Base-by-base conservation (phyloP, 176 grass and related monocot species). In the Triticum timopheevii region DNA sequence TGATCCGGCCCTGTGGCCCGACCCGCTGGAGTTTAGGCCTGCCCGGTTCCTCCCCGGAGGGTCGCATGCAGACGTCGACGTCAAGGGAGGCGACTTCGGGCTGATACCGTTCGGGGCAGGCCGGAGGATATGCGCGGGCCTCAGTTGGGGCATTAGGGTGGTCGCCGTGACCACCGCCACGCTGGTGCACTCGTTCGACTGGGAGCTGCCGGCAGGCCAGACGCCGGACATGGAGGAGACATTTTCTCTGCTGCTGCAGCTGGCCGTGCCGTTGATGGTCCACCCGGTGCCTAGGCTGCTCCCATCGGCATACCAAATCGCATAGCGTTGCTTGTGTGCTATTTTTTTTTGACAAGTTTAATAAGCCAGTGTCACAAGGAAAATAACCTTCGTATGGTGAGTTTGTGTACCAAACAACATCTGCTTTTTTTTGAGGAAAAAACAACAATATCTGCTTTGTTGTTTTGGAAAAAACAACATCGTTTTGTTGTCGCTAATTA, bases 101-200 rank as follows among this genome's bases (percentile, higher is more conserved):
- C 33, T 95, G 3, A 92, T 95, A 65, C 93, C 93, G 0, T 95
- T 95, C 5, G 90, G 93, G 1, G 93, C 93, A 0, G 93, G 93
- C 0, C 65, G 93, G 42, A 92, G 93, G 79, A 92, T 95, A 3
- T 95, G 93, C 3, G 88, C 93, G 0, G 93, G 93, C 9, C 82
- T 95, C 31, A 86, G 85, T 22, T 87, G 91, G 23, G 93, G 90
- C 10, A 39, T 92, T 85, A 5, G 42, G 42, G 13, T 45, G 42
- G 42, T 45, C 42, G 0, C 42, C 42, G 3, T 45, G 42, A 86
- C 87, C 1, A 69, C 83, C 0, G 93, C 93, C 0, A 84, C 85
- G 1, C 33, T 95, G 17, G 74, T 90, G 40, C 93, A 95, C 10
- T 83, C 68, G 0, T 95, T 95, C 6, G 80, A 95, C 17, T 95